A percentile compares a stretch with the other conserved stretches of the same genome.
Evolutionary conservation across 2,329 filamentous ascomycete species (phyloP).

Genomic region (Diaporthe ampelina): DNA sequence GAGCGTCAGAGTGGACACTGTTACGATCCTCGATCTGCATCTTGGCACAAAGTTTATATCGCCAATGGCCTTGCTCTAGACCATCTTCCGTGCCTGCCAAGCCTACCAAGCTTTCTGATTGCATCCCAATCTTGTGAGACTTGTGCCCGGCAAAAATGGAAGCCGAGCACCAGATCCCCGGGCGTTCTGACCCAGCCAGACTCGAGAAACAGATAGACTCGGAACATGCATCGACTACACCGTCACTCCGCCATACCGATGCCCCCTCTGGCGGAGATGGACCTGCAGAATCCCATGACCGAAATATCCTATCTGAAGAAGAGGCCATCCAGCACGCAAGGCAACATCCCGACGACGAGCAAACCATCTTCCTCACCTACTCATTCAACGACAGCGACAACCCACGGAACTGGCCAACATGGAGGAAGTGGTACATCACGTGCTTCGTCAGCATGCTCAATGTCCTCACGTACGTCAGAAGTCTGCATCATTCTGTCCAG

Average conservation of each 20-base stretch:
- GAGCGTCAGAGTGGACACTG: not conserved
- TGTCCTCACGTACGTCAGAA: conserved; percentile 19
- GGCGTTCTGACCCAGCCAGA: conserved; percentile 5
- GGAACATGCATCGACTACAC: not conserved
- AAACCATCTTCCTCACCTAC: conserved; percentile 28
- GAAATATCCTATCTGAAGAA: conserved; percentile 19
- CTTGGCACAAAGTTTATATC: not conserved
- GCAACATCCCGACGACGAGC: conserved; percentile 1
- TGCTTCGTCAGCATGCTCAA: conserved; percentile 37
- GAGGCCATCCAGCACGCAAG: conserved; percentile 29
- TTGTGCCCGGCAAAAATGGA: not conserved
- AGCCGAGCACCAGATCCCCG: not conserved
- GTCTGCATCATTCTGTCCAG: not conserved
- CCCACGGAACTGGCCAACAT: conserved; percentile 28
- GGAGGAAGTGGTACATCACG: conserved; percentile 37
- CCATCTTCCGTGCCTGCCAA: not conserved
- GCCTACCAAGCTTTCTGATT: conserved; percentile 11
- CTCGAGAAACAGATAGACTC: conserved; percentile 18
- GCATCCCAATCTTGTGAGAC: not conserved
- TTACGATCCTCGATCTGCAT: not conserved
- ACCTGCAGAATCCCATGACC: not conserved
- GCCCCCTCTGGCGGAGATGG: not conserved
- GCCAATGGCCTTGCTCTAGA: not conserved
- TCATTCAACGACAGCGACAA: conserved; percentile 28
- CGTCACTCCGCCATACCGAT: not conserved